Evolutionary conservation across 768 basidiomycete species (phyloP), one percentile per base, ranked within the genome.

Genomic region (Nevesoporus exiguus): DNA sequence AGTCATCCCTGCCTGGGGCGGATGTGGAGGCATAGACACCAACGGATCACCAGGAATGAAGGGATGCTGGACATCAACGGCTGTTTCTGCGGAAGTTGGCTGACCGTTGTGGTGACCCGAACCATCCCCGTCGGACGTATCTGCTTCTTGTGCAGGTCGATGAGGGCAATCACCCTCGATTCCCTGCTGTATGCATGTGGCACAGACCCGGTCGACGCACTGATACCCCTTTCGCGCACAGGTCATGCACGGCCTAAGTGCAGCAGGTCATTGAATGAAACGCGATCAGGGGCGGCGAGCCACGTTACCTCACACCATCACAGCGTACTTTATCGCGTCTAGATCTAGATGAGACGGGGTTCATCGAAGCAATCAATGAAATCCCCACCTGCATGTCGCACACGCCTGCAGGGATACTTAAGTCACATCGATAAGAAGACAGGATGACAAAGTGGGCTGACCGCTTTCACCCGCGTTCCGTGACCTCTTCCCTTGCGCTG

Each of bases 291-390:
- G 11, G 46, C 39, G 51, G 43, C 50, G 51, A 13, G 19, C 48
- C 33, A 54, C 58, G 63, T 59, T 65, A 82, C 82, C 81, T 76
- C 54, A 73, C 68, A 15, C 83, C 83, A 61, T 82, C 79, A 64
- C 84, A 85, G 5, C 81, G 77, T 54, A 81, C 77, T 66, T 85
- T 85, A 66, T 83, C 80, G 31, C 79, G 80, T 68, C 84, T 84
- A 56, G 46, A 53, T 51, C 58, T 56, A 49, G 57, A 50, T 60
- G 49, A 63, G 55, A 59, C 51, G 10, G 47, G 34, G 21, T 29
- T 56, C 45, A 40, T 49, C 41, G 49, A 37, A 42, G 34, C 44
- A 44, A 50, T 37, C 36, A 59, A 43, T 33, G 48, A 37, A 33
- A 39, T 39, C 59, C 72, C 68, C 72, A 75, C 82, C 83, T 83